Conservation (phyloP, 1,284 basidiomycete genomes). For the Trametes hirsuta region DNA sequence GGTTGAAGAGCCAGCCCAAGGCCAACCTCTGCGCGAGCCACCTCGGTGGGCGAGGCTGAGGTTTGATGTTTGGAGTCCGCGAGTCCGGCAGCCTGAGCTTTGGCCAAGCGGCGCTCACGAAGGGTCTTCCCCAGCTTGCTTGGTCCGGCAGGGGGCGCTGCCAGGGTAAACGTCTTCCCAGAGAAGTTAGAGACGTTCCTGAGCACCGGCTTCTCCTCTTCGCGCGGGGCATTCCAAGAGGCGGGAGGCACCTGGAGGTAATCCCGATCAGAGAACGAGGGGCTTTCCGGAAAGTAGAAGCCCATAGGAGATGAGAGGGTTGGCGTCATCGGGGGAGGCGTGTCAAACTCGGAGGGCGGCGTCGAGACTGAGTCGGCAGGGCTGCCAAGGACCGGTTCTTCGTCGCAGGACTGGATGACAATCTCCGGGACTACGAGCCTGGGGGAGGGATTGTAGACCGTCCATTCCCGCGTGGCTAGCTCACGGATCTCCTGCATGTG, state of each 20-base stretch:
- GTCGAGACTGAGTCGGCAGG: conserved; percentile 14
- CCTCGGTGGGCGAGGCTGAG: too few relatives aligned
- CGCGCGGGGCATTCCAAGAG: conserved; percentile 12
- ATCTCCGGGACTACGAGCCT: conserved; percentile 12
- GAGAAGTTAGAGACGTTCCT: conserved; percentile 10
- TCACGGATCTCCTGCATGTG: conserved; percentile 14
- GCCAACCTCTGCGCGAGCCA: not conserved
- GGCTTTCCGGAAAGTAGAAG: conserved; percentile 18
- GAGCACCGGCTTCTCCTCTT: conserved; percentile 3
- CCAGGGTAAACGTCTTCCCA: conserved; percentile 11
- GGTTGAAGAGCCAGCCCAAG: conserved; percentile 5
- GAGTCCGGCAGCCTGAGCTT: not conserved
- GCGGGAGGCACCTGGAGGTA: conserved; percentile 17
- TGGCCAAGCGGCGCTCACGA: not conserved
- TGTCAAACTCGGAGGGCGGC: conserved; percentile 7
- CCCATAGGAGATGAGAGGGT: conserved; percentile 12
- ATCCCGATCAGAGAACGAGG: conserved; percentile 1
- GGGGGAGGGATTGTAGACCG: conserved; percentile 3
- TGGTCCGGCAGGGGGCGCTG: not conserved
- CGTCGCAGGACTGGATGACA: conserved; percentile 13
- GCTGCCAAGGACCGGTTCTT: conserved; percentile 8
- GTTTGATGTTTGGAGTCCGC: too few relatives aligned
- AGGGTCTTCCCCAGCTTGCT: not conserved
- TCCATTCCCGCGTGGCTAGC: conserved; percentile 17
- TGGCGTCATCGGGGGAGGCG: conserved; percentile 18